Percentiles rank a stretch among this genome's conserved stretches.
Evolutionary conservation across 73 alveolate species (phyloP).

Genomic region (Tetrahymena thermophila): DNA sequence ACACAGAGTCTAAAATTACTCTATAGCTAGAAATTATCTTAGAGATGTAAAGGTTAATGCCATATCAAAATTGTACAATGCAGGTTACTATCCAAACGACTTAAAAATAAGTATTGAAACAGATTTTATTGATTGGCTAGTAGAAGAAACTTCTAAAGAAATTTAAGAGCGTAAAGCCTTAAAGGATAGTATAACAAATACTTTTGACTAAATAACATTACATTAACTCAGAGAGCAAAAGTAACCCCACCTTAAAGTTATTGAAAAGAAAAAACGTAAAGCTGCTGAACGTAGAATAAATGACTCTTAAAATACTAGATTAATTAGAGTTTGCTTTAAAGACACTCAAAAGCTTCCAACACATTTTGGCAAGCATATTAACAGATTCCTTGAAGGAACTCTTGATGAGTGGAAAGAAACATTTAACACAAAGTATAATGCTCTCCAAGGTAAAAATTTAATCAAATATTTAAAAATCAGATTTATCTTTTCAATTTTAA

Average conservation of each 20-base stretch:
- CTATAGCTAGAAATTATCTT: conserved; percentile 60
- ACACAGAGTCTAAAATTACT: conserved; percentile 55
- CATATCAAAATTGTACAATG: conserved; percentile 42
- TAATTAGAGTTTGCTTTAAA: conserved; percentile 4
- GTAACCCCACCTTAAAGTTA: neutral
- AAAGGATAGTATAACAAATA: neutral
- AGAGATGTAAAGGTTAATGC: conserved; percentile 32
- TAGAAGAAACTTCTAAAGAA: conserved; percentile 48
- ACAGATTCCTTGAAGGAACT: conserved; percentile 24
- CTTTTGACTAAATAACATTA: neutral
- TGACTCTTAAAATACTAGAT: conserved; percentile 8
- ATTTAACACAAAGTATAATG: conserved; percentile 11
- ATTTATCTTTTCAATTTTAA: too few species aligned
- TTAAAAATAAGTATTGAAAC: conserved; percentile 56
- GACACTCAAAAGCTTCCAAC: conserved; percentile 1
- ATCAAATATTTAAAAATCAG: too few species aligned
- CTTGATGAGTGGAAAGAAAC: conserved; percentile 39
- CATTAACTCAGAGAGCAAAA: conserved; percentile 6
- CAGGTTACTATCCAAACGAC: conserved; percentile 53
- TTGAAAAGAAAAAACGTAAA: conserved; percentile 21
- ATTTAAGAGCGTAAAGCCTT: conserved; percentile 32
- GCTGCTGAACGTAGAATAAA: conserved; percentile 15
- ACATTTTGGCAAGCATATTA: neutral
- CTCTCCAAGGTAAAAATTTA: neutral
- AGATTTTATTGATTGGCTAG: conserved; percentile 63